phyloP scores from a whole-genome alignment of 805 yeast genomes.

The Kodamaea kaohsiungensis region DNA sequence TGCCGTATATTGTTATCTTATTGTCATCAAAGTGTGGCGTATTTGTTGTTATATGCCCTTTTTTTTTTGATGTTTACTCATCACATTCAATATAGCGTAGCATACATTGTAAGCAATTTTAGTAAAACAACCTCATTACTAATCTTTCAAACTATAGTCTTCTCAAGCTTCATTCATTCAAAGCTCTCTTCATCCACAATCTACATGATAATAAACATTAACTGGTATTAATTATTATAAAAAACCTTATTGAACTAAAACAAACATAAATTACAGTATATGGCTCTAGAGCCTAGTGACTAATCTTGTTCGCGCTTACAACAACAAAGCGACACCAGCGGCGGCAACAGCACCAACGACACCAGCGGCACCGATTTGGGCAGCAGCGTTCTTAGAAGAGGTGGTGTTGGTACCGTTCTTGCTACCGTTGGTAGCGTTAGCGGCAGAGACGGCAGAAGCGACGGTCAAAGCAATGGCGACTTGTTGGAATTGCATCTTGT shows the following conservation, averaged over 20 bases:
- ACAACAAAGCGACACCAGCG: conserved; percentile 33
- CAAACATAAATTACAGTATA: not conserved
- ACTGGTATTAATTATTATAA: not conserved
- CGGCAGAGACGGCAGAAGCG: conserved; percentile 31
- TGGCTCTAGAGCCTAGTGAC: not conserved
- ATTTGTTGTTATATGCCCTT: no score
- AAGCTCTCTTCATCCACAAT: not conserved
- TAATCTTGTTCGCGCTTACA: conserved; percentile 18
- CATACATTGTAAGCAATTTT: no score
- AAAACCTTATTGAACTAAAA: not conserved
- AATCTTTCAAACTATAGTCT: no score
- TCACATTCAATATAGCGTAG: no score
- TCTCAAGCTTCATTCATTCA: no score
- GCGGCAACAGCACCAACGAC: conserved; percentile 31
- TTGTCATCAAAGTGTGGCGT: no score
- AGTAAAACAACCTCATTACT: no score
- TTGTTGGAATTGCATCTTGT: conserved; percentile 28
- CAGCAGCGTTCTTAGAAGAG: conserved; percentile 24
- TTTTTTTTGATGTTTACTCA: no score
- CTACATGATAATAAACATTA: not conserved
- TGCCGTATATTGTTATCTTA: no score
- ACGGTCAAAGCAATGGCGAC: conserved; percentile 31
- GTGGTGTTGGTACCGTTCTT: conserved; percentile 17
- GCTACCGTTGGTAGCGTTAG: conserved; percentile 21
- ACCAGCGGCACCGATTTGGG: conserved; percentile 29